Conservation (phyloP, 225 moss, liverwort and hornwort genomes). For the Rhytidiadelphus loreus region DNA sequence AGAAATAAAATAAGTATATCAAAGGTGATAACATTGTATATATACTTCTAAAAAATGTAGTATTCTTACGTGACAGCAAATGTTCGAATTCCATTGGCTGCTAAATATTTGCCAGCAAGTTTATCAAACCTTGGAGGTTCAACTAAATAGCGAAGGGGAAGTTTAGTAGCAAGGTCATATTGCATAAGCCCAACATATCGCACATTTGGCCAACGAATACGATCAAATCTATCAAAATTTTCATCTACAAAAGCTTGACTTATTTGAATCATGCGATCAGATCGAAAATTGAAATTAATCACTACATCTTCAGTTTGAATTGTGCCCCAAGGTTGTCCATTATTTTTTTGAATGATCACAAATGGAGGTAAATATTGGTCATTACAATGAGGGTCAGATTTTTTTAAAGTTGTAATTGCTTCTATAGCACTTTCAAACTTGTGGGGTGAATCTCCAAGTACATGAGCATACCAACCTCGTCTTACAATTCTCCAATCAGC, state of each 20-base stretch:
- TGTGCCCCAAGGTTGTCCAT: slow-evolving; percentile 52
- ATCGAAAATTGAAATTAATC: slow-evolving; percentile 68
- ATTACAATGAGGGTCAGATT: slow-evolving; percentile 25
- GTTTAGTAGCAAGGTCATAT: slow-evolving; percentile 60
- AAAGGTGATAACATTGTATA: background rate
- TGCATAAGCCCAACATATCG: slow-evolving; percentile 58
- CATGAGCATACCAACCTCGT: slow-evolving; percentile 75
- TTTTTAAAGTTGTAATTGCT: slow-evolving; percentile 45
- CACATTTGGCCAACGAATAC: slow-evolving; percentile 54
- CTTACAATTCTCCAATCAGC: slow-evolving; percentile 72
- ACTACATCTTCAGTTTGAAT: slow-evolving; percentile 45
- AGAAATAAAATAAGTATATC: too few species aligned
- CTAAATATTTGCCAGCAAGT: slow-evolving; percentile 52
- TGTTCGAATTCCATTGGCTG: slow-evolving; percentile 47
- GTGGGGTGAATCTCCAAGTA: slow-evolving; percentile 64
- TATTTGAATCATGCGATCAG: slow-evolving; percentile 56
- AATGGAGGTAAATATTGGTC: slow-evolving; percentile 77
- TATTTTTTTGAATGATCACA: slow-evolving; percentile 43
- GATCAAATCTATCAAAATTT: slow-evolving; percentile 53
- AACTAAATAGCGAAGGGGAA: slow-evolving; percentile 50
- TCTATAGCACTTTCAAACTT: slow-evolving; percentile 62
- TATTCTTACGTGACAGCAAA: slow-evolving; percentile 46
- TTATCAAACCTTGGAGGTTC: slow-evolving; percentile 61
- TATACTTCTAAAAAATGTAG: too few species aligned
- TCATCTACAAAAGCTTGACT: slow-evolving; percentile 64